A percentile compares a stretch with the other conserved stretches of the same genome.
phyloP scores from a whole-genome alignment of 371 early-diverging fungal genomes.

The Mucor lusitanicus region DNA sequence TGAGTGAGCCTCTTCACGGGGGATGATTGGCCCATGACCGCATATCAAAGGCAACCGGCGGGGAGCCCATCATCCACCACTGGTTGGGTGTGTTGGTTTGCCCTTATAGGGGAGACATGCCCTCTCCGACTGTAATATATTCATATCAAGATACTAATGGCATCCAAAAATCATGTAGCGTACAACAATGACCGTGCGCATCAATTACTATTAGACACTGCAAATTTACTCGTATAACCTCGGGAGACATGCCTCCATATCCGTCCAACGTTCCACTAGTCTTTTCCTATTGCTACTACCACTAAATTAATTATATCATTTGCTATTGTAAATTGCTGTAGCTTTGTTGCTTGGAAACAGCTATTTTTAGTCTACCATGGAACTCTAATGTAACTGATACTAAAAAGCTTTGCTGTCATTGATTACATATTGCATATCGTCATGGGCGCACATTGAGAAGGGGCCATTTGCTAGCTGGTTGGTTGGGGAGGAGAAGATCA shows the following conservation, averaged over 20 bases:
- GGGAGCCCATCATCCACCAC: no score
- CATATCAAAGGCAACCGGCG: background rate
- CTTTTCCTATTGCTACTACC: background rate
- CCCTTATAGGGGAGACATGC: background rate
- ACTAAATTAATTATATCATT: background rate
- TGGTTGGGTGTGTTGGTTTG: background rate
- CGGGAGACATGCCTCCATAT: background rate
- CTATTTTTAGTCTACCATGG: background rate
- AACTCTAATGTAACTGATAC: background rate
- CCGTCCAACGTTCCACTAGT: slow-evolving; percentile 7
- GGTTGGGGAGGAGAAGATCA: no score
- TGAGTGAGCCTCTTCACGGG: background rate
- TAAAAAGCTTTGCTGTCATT: background rate
- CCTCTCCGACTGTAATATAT: background rate
- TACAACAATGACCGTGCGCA: slow-evolving; percentile 16
- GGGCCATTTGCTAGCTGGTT: background rate
- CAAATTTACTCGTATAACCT: slow-evolving; percentile 1
- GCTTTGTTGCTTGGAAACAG: background rate
- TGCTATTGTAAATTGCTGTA: background rate
- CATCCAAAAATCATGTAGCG: background rate
- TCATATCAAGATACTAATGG: background rate
- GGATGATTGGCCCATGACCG: background rate
- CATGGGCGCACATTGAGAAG: background rate
- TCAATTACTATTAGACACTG: background rate
- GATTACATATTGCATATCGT: background rate